Evolutionary conservation across 179 eudicot species (phyloP), one percentile per base, ranked within the genome.

Genomic region (Heliamphora pulchella): DNA sequence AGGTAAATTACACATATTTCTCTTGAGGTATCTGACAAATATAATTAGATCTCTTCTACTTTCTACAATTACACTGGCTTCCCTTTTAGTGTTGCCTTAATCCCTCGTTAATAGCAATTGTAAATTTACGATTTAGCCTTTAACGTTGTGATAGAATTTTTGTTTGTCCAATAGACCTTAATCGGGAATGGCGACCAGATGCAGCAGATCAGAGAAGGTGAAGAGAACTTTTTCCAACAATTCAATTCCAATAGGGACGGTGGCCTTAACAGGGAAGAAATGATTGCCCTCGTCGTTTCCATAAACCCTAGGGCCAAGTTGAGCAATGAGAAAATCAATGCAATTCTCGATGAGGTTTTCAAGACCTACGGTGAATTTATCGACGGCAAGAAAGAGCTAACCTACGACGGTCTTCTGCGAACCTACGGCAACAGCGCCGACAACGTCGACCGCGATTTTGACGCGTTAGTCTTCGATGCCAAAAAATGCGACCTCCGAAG

Each of bases 361-460:
- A 86, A 91, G 0, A 96, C 96, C 1, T 94, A 96, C 82, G 84
- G 83, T 43, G 96, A 96, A 5, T 96, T 90, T 81, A 92, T 96
- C 18, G 92, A 92, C 62, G 90, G 86, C 2, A 92, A 86, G 3
- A 86, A 86, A 53, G 98, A 98, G 11, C 90, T 96, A 75, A 92
- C 96, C 5, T 87, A 80, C 50, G 93, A 94, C 39, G 98, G 98
- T 4, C 86, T 95, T 4, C 74, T 95, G 47, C 88, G 98, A 2
- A 95, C 98, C 8, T 95, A 95, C 78, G 98, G 93, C 64, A 98
- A 95, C 64, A 98, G 98, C 1, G 99, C 98, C 2, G 97, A 98
- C 5, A 97, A 96, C 78, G 98, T 96, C n/a, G 99, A 96, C 71
- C 93, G 98, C 1, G 99, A 94, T 79, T 96, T 94, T 62, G 96